These are phyloP conservation scores for Hyaloscypha hepaticicola DNA, from an alignment of 495 filamentous ascomycete species.

Conservation along the genomic window DNA sequence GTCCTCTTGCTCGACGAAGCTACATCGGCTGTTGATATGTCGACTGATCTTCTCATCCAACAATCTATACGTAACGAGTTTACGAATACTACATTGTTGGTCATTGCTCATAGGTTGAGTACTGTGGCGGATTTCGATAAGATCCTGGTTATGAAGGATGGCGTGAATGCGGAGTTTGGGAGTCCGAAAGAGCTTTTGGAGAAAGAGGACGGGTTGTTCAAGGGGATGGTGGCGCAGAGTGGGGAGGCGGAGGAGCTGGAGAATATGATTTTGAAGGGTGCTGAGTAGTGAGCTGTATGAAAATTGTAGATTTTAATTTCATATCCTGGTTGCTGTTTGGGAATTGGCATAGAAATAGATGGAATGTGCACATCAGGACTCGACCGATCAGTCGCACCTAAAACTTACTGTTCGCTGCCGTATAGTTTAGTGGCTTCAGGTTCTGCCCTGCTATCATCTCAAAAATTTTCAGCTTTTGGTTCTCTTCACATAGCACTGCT, in stretches of 20 bases:
- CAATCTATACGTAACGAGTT: slow-evolving; percentile 40
- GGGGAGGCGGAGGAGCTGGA: slow-evolving; percentile 53
- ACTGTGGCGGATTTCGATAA: slow-evolving; percentile 46
- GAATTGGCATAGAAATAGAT: too few species aligned
- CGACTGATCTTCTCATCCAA: slow-evolving; percentile 49
- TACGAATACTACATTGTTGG: slow-evolving; percentile 40
- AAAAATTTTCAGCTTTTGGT: too few species aligned
- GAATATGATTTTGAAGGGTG: slow-evolving; percentile 33
- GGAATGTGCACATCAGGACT: too few species aligned
- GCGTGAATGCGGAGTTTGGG: slow-evolving; percentile 36
- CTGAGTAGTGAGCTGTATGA: background rate
- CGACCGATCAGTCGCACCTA: too few species aligned
- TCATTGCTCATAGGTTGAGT: slow-evolving; percentile 51
- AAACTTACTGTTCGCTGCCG: too few species aligned
- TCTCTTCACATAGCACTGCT: too few species aligned
- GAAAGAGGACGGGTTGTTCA: slow-evolving; percentile 40
- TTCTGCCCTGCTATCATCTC: too few species aligned
- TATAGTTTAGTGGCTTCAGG: too few species aligned
- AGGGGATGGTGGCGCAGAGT: slow-evolving; percentile 55
- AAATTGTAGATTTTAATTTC: background rate
- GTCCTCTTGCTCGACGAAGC: slow-evolving; percentile 54
- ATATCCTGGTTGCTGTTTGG: too few species aligned
- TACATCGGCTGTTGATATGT: slow-evolving; percentile 48
- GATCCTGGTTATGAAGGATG: slow-evolving; percentile 46
- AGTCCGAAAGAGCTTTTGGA: slow-evolving; percentile 26